Conservation (phyloP, 1,284 basidiomycete species). For the Irpex lacteus region DNA sequence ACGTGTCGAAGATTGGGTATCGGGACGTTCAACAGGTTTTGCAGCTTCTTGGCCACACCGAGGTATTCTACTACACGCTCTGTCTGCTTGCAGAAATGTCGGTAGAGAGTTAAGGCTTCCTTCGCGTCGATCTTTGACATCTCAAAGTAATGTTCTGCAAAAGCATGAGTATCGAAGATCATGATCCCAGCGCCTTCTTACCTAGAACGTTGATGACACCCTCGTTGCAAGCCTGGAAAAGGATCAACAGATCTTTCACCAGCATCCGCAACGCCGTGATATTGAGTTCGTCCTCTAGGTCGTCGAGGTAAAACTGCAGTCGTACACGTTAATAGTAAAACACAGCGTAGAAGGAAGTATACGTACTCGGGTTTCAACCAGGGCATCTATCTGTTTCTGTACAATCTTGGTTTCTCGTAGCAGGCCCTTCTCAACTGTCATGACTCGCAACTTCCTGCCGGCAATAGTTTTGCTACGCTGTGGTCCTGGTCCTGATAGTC, state of each 20-base stretch:
- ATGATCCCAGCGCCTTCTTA: conserved; percentile 28
- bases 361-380: conserved; percentile 85
- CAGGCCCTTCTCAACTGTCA: conserved; percentile 96
- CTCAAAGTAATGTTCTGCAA: conserved; percentile 93
- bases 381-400: conserved; percentile 84
- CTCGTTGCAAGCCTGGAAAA: conserved; percentile 97
- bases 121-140: conserved; percentile 94
- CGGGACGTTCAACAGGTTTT: conserved; percentile 89
- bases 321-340: neutral
- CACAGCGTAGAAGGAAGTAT: neutral
- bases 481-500: conserved; percentile 25
- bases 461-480: conserved; percentile 75
- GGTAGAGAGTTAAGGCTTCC: conserved; percentile 87
- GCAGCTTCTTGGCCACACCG: conserved; percentile 88
- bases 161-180: conserved; percentile 14
- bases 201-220: conserved; percentile 96
- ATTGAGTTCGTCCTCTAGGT: conserved; percentile 89
- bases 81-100: conserved; percentile 93
- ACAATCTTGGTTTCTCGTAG: conserved; percentile 90
- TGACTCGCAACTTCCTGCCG: conserved; percentile 81
- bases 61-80: conserved; percentile 94
- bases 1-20: conserved; percentile 95
- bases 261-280: conserved; percentile 90
- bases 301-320: conserved; percentile 86
- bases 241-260: conserved; percentile 94